These are phyloP conservation scores for Phialemoniopsis sp. DNA, from an alignment of 2,329 filamentous ascomycete species.

Conservation along the genomic window DNA sequence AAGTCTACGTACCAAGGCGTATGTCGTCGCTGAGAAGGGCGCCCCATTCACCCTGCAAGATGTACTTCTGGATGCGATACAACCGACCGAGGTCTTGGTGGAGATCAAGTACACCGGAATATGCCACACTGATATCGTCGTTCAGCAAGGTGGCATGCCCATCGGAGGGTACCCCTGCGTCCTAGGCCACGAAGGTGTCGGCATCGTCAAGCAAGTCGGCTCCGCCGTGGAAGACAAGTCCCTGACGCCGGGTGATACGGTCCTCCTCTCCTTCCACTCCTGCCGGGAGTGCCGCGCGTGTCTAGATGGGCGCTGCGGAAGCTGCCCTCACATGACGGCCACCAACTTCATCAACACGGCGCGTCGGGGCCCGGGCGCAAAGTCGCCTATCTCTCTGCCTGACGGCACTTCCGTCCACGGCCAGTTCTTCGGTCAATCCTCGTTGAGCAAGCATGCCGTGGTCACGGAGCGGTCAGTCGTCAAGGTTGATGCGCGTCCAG, in stretches of 20 bases:
- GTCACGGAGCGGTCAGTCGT: constrained; percentile 17
- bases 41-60: too few relatives aligned
- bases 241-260: neutral
- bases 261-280: too few relatives aligned
- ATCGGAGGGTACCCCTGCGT: too few relatives aligned
- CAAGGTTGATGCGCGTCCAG: constrained; percentile 8
- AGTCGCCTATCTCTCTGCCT: constrained; percentile 14
- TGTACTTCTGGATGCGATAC: too few relatives aligned
- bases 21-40: too few relatives aligned
- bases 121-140: neutral
- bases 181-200: constrained; percentile 4
- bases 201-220: constrained; percentile 17
- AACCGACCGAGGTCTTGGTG: too few relatives aligned
- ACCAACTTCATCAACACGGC: constrained; percentile 18
- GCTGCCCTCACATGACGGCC: constrained; percentile 13
- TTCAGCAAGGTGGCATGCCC: too few relatives aligned
- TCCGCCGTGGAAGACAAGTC: constrained; percentile 14
- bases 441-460: constrained; percentile 19
- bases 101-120: too few relatives aligned
- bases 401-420: constrained; percentile 7
- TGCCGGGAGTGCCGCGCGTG: constrained; percentile 6
- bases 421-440: constrained; percentile 26
- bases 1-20: too few relatives aligned
- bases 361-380: constrained; percentile 8
- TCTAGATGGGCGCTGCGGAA: constrained; percentile 9